Base-by-base conservation (phyloP, 805 yeast species). In the Kuraishia capsulata region DNA sequence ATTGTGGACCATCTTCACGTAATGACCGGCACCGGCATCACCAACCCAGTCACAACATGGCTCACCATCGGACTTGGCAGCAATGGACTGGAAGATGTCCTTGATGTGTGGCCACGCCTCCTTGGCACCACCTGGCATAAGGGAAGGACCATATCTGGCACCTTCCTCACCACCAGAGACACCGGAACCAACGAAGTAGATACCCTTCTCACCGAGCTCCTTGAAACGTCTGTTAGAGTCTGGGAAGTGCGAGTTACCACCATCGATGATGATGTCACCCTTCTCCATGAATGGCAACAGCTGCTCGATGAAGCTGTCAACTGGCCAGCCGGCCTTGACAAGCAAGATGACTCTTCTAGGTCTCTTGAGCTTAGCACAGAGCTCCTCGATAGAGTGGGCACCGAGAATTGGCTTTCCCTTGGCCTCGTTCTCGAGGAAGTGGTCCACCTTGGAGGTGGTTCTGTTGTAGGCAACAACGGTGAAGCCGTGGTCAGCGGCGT, bases 31-130 rank as follows among this genome's bases (percentile, higher is more conserved):
- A 66, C 98, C 98, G 44, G 95, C 96, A 53, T 90, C 95, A 58
- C 98, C 98, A 54, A 90, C 97, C 98, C 98, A 90, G 78, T 90
- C 98, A 73, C 98, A 90, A 72, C 98, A 90, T 61, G 98, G 96
- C 73, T 92, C 97, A 55, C 96, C 96, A 59, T 92, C 96, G 45
- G 95, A 66, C 74, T 90, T 88, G 62, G 98, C 97, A 40, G 97
- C 71, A 55, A 92, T 84, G 40, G 89, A 77, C 71, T 90, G 98
- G 87, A 90, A 88, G 59, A 90, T 92, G 46, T 78, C 81, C 80
- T 90, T 90, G 61, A 90, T 84, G 69, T 86, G 94, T 52, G 97
- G 97, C 98, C 98, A 90, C 48, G 98, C 98, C 57, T 85, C 96
- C 53, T 71, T 76, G 61, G 87, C 84, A 63, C 98, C 98, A 80